A percentile compares a stretch with the other conserved stretches of the same genome.
Conservation (phyloP, 169 alveolate species). For the Plasmodium berghei region DNA sequence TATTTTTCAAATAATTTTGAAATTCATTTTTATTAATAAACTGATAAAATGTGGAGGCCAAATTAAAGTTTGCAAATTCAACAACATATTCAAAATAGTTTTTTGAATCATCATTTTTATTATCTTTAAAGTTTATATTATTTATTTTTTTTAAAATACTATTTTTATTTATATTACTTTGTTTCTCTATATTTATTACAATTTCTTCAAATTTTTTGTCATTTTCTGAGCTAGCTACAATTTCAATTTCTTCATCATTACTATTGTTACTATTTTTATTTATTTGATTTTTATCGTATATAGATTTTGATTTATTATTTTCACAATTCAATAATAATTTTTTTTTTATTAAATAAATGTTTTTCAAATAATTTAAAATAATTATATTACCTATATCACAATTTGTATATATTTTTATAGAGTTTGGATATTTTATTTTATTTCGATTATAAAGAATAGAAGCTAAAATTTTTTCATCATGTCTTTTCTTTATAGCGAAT, state of each 20-base stretch:
- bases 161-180: not conserved
- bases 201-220: conserved; percentile 47
- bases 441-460: conserved; percentile 25
- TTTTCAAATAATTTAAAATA: conserved; percentile 37
- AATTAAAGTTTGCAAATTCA: conserved; percentile 39
- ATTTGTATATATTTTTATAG: conserved; percentile 34
- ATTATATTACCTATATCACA: conserved; percentile 24
- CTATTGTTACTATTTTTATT: not conserved
- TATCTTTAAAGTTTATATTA: not conserved
- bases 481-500: conserved; percentile 54
- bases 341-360: conserved; percentile 20
- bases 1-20: conserved; percentile 23
- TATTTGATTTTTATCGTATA: not conserved
- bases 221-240: conserved; percentile 19
- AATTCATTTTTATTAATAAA: conserved; percentile 26
- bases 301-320: not conserved
- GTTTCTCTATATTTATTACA: conserved; percentile 30
- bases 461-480: conserved; percentile 17
- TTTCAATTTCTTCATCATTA: conserved; percentile 21
- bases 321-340: not conserved
- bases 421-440: conserved; percentile 34
- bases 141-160: not conserved
- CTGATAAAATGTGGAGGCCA: conserved; percentile 18
- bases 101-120: conserved; percentile 2
- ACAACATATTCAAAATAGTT: conserved; percentile 20